Evolutionary conservation across 345 rosid species (phyloP).

Genomic region (Gossypium bickii): DNA sequence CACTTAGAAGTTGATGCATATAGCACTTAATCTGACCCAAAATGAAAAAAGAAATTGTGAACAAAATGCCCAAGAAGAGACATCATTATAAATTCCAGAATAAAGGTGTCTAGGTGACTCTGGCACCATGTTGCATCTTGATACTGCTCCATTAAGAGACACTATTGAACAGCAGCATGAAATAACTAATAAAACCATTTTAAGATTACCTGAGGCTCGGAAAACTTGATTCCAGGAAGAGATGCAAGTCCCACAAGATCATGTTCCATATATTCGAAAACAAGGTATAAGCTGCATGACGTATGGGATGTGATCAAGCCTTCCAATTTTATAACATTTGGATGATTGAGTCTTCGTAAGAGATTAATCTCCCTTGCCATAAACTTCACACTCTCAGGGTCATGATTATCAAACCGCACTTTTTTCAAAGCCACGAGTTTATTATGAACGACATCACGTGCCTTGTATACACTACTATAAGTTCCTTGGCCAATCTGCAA

Average conservation of each 20-base stretch:
- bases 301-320: conserved; percentile 79
- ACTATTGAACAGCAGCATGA: neutral
- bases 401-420: conserved; percentile 78
- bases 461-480: conserved; percentile 84
- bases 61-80: conserved; percentile 4
- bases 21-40: conserved; percentile 76
- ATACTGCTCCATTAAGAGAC: neutral
- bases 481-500: conserved; percentile 99
- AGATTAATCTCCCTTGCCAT: conserved; percentile 89
- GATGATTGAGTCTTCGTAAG: conserved; percentile 83
- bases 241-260: conserved; percentile 93
- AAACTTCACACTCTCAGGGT: conserved; percentile 81
- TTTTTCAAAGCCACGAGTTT: conserved; percentile 81
- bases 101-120: neutral
- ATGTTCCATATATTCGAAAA: conserved; percentile 98
- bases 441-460: conserved; percentile 60
- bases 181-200: neutral
- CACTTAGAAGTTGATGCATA: conserved; percentile 89
- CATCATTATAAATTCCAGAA: neutral
- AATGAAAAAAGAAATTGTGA: neutral
- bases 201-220: conserved; percentile 77
- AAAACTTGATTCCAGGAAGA: conserved; percentile 68
- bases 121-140: neutral
- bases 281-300: conserved; percentile 77
- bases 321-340: conserved; percentile 87